Base-by-base conservation (phyloP, 768 basidiomycete species). In the Suillus fuscotomentosus region DNA sequence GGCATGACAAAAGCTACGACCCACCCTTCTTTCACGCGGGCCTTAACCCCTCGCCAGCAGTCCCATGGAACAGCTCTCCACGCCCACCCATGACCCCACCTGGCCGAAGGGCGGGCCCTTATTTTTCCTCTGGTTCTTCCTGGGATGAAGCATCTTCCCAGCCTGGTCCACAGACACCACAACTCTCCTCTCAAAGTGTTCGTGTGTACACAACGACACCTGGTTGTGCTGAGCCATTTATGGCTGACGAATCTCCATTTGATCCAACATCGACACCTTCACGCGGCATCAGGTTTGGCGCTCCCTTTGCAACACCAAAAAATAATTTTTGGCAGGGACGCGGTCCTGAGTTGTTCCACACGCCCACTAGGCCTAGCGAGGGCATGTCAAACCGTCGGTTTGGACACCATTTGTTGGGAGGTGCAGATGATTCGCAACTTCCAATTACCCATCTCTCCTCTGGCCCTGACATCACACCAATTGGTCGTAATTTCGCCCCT, bases 181-280 rank as follows among this genome's bases (percentile, higher is more conserved):
- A 80, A 60, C 78, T 73, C 66, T 71, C 70, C 34, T 71, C 71
- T 34, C 78, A 77, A 59, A 77, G 75, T 62, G 76, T 77, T 39
- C 78, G 77, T 39, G 73, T 82, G 56, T 81, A 82, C 68, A 71
- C 73, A 1, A 62, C 64, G 56, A 80, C 80, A 9, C 81, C 83
- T 24, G 70, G 78, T 41, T 70, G 76, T 38, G 72, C 76, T 56
- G 81, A 82, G 47, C 56, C 65, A 20, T 75, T 67, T 56, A 42
- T 63, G 5, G 74, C 75, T 24, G 86, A 88, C 20, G 86, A 86
- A 48, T 78, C 81, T 6, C 84, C 87, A 1, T 94, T 92, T 70
- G 91, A 94, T 73, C 90, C 91, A 6, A 86, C 87, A 31, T 89
- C 90, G 22, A 92, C 91, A 10, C 91, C 91, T 4, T 92, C 91